phyloP scores from a whole-genome alignment of 176 grass and related monocot genomes.

The Cocos nucifera region DNA sequence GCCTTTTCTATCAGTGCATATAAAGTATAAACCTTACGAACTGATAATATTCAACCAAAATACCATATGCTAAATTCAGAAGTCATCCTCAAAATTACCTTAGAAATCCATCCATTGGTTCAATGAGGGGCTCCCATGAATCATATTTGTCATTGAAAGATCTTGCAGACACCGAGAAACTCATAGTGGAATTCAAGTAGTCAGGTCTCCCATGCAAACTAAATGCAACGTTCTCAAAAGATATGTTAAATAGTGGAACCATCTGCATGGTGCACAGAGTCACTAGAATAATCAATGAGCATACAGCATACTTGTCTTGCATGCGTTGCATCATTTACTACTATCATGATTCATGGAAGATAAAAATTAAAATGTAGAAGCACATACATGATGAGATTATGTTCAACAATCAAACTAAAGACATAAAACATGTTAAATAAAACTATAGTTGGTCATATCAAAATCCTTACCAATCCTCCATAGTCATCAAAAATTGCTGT shows the following conservation, averaged over 20 bases:
- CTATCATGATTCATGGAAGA: no score
- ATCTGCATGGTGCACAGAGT: slow-evolving; percentile 41
- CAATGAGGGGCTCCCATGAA: slow-evolving; percentile 92
- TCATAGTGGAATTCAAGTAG: slow-evolving; percentile 73
- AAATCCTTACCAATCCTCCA: slow-evolving; percentile 70
- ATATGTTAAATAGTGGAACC: slow-evolving; percentile 80
- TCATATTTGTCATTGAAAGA: slow-evolving; percentile 92
- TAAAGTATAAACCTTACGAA: no score
- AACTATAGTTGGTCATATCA: background rate
- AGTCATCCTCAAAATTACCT: slow-evolving; percentile 33
- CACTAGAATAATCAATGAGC: no score
- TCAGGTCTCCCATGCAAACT: slow-evolving; percentile 69
- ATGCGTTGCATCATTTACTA: no score
- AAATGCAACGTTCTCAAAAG: slow-evolving; percentile 62
- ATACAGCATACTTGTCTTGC: no score
- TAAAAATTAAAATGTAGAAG: no score
- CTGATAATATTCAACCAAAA: no score
- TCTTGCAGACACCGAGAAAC: slow-evolving; percentile 64
- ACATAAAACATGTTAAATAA: background rate
- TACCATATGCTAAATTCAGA: background rate
- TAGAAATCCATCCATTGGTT: slow-evolving; percentile 91
- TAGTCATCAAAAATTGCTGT: slow-evolving; percentile 91
- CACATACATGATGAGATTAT: no score
- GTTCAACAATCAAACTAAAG: background rate
- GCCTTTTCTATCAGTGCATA: no score